These are phyloP conservation scores for Trichoderma sp. DNA, from an alignment of 2,329 filamentous ascomycete species.

Conservation along the genomic window DNA sequence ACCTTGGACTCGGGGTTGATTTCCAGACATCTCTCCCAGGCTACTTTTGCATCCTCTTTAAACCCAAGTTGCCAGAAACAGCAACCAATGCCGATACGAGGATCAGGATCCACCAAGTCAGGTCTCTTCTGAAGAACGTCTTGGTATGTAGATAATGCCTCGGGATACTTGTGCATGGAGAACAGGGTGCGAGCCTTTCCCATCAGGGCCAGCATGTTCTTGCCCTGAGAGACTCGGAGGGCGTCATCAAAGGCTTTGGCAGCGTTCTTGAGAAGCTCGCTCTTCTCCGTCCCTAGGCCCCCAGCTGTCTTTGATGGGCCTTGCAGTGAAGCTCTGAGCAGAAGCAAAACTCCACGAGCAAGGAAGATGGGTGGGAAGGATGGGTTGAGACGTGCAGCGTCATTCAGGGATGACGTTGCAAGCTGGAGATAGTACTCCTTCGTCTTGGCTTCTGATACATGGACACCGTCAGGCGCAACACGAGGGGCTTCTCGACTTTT, in stretches of 20 bases:
- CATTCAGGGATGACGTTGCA: conserved; percentile 90
- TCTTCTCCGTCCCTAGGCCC: conserved; percentile 69
- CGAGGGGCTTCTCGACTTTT: conserved; percentile 80
- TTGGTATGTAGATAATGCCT: conserved; percentile 84
- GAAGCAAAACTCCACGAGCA: conserved; percentile 83
- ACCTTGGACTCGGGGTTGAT: conserved; percentile 82
- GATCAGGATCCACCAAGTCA: conserved; percentile 86
- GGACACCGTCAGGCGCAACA: conserved; percentile 61
- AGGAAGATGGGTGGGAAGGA: conserved; percentile 89
- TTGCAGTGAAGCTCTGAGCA: conserved; percentile 84
- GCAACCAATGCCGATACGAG: conserved; percentile 91
- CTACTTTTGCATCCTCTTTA: conserved; percentile 86
- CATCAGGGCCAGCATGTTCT: conserved; percentile 89
- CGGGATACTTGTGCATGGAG: conserved; percentile 80
- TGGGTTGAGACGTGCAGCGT: conserved; percentile 91
- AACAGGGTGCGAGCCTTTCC: conserved; percentile 87
- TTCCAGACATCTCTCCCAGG: conserved; percentile 87
- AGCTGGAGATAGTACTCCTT: conserved; percentile 92
- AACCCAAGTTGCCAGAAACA: conserved; percentile 97
- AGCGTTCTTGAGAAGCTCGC: conserved; percentile 80
- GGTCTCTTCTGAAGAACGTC: conserved; percentile 84
- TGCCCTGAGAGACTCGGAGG: conserved; percentile 76
- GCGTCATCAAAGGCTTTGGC: conserved; percentile 95
- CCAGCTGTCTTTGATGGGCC: conserved; percentile 69
- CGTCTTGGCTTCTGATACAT: conserved; percentile 74